phyloP scores from a whole-genome alignment of 208 protist species.

The Crithidia brevicula region DNA sequence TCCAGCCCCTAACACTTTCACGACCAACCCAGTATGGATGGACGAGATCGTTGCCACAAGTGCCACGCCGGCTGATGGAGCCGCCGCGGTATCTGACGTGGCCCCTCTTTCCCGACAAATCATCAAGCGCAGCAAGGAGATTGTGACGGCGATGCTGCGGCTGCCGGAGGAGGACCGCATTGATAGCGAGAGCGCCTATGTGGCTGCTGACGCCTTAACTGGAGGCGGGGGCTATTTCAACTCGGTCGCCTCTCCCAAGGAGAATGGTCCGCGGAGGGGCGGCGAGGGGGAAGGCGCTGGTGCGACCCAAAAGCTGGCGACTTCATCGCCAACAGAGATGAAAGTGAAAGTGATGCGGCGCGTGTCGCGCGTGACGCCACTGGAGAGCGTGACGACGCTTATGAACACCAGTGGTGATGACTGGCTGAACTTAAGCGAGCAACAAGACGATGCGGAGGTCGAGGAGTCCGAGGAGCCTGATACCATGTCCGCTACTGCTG shows the following conservation, averaged over 20 bases:
- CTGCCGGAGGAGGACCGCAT: not conserved
- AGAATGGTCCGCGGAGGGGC: not conserved
- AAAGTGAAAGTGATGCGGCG: constrained; percentile 18
- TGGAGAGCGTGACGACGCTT: constrained; percentile 18
- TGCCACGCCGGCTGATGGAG: not conserved
- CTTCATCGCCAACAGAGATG: constrained; percentile 2
- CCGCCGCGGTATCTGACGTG: not conserved
- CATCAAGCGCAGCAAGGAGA: constrained; percentile 20
- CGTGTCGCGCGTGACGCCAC: constrained; percentile 15
- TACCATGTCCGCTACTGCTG: not conserved
- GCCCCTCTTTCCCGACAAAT: constrained; percentile 23
- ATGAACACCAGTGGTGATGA: constrained; percentile 11
- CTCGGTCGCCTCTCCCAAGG: not conserved
- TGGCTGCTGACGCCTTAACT: constrained; percentile 8
- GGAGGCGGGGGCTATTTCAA: constrained; percentile 17
- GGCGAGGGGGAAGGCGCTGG: not conserved
- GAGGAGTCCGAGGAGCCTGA: constrained; percentile 1
- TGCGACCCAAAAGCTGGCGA: not conserved
- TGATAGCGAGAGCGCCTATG: constrained; percentile 7
- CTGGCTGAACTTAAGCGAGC: constrained; percentile 1
- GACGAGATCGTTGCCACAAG: constrained; percentile 18
- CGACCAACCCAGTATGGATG: constrained; percentile 25
- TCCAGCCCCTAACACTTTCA: constrained; percentile 12
- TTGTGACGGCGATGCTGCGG: constrained; percentile 19
- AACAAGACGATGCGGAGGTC: not conserved